Base-by-base conservation (phyloP, 2,329 filamentous ascomycete species). In the Didymellaceae sp. region DNA sequence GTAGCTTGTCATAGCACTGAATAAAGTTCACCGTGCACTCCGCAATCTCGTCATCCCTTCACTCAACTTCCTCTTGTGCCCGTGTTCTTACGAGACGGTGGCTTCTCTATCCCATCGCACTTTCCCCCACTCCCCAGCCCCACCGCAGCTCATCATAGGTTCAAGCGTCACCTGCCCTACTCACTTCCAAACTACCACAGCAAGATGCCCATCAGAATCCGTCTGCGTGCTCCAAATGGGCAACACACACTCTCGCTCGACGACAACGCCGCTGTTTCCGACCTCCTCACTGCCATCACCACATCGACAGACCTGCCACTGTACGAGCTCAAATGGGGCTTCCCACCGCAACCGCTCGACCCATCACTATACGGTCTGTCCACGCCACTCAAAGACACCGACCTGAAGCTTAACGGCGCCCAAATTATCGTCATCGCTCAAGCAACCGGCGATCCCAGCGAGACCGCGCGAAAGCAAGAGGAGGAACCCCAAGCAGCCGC, bases 241-340 rank as follows among this genome's bases (percentile, higher is more conserved):
- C 84, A 86, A 37, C 86, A 86, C 25, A 87, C 85, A 3, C 75
- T 96, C 43, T 83, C 83, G 13, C 77, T 96, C 21, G 78, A 85
- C 26, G 86, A 91, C 45, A 76, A 82, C 54, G 87, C 89, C 43
- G 88, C 84, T 3, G 80, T 90, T 35, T 76, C 75, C 38, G 79
- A 86, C 44, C 78, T 92, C 1, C 76, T 86, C 37, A 68, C 79
- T 4, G 77, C 82, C 40, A 85, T 92, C 63, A 80, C 79, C 42
- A 75, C 82, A 40, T 83, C 84, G 64, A 90, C 89, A 1, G 82
- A 82, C 4, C 78, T 93, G 13, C 65, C 78, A 6, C 78, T 79
- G 11, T 91, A 93, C 66, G 83, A 88, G 33, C 77, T 96, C 55
- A 96, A 94, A 78, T 90, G 88, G 74, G 91, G 91, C 26, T 96